Base-by-base conservation (phyloP, 164 flowering plant species). In the Stephania cephalantha region DNA sequence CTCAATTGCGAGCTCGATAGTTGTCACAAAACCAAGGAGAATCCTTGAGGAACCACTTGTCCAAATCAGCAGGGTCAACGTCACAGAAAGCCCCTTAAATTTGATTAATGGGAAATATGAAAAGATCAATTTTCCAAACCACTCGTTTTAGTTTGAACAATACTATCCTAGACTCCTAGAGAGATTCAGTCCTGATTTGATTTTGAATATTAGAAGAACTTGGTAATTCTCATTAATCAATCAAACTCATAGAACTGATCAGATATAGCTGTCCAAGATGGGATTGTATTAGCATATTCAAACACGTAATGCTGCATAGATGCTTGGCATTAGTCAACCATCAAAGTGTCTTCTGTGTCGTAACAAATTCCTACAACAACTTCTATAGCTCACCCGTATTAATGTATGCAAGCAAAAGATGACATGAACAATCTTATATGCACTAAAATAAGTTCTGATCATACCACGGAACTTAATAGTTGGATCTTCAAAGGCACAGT, bases 401-500 rank as follows among this genome's bases (percentile, higher is more conserved):
- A 11, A 70, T 6, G 5, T 7, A 42, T 7, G 17, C 6, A 15
- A 7, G 15, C 10, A 46, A 46, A 25, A 70, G 22, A 46, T 7
- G 48, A 9, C 8, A 18, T 11, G 13, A 70, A 46, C n/a, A 46
- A 46, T 70, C 29, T 0, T 18, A 46, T 30, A n/a, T 9, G 20
- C 12, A 12, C 1, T 46, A 46, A 20, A 61, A 61, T 35, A 7
- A 42, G 9, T 35, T 35, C 4, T 35, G 4, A 35, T 50, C 71
- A 78, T 86, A 94, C 97, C 98, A 61, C 81, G 87, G 72, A 94
- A 94, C 75, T 77, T 88, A 30, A 92, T 94, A 9, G 98, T 94
- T 67, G 98, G 98, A 82, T 94, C 98, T 84, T 94, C 98, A 81
- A 92, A 94, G 29, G 81, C 71, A 83, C 98, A 94, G 74, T 94